Evolutionary conservation across 2,329 filamentous ascomycete genomes (phyloP).

Genomic region (Alternaria brassicae): DNA sequence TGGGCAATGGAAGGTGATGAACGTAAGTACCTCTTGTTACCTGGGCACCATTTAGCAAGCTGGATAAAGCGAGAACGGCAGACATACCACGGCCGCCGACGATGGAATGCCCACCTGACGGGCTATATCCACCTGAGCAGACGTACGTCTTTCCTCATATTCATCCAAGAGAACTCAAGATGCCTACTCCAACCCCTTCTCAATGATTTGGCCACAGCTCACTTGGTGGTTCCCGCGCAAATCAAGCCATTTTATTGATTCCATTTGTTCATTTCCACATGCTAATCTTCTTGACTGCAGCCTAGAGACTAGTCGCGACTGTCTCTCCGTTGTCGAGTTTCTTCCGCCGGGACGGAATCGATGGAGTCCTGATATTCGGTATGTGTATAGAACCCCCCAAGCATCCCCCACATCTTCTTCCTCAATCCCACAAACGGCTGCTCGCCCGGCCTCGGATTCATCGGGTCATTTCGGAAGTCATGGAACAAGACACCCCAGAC

Average conservation of each 20-base stretch:
- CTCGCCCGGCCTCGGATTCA: slow-evolving; percentile 42
- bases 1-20: background rate
- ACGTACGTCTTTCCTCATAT: background rate
- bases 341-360: slow-evolving; percentile 1
- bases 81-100: background rate
- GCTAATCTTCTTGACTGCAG: slow-evolving; percentile 6
- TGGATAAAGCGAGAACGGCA: background rate
- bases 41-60: slow-evolving; percentile 4
- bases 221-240: background rate
- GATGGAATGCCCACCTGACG: background rate
- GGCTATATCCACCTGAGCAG: background rate
- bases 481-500: slow-evolving; percentile 67
- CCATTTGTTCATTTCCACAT: background rate
- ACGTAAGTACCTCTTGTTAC: background rate
- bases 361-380: slow-evolving; percentile 22
- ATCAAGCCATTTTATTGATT: background rate
- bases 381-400: slow-evolving; percentile 42
- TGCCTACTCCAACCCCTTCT: background rate
- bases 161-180: background rate
- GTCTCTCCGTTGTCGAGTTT: slow-evolving; percentile 1
- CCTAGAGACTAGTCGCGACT: background rate
- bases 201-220: background rate
- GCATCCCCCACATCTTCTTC: slow-evolving; percentile 33
- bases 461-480: slow-evolving; percentile 57
- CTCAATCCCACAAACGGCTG: slow-evolving; percentile 42